Evolutionary conservation across 805 yeast genomes (phyloP), one percentile per base, ranked within the genome.

Genomic region (Lipomyces spencermartinsiae): DNA sequence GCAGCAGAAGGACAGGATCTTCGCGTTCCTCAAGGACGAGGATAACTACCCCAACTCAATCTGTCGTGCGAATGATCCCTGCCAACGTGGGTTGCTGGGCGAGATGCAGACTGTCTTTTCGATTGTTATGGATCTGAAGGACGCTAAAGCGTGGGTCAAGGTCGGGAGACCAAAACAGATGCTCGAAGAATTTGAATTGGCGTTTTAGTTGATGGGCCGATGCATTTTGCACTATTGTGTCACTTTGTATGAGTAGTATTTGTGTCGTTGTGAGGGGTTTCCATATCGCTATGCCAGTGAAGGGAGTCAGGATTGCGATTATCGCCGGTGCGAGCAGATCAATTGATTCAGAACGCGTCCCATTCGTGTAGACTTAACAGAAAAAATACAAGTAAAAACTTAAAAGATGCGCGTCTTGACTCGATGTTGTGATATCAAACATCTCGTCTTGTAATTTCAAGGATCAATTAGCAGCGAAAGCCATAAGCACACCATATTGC

Each of bases 71-170:
- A 74, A 73, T 9, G 70, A 66, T 14, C 59, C 46, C 19, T 31
- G 65, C 9, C 62, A 66, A 25, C 59, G 68, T 22, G 72, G 72
- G 6, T 22, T 67, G 55, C 60, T 69, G n/a, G 72, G 72, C 7
- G 66, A 64, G 37, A 54, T 69, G 71, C 72, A 69, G 58, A 75
- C 77, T 2, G 66, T 75, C 51, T 75, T 75, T 67, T 71, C 74
- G 34, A 75, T 75, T 34, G 72, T 72, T 53, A 75, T 75, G 77
- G 75, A 75, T 58, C 64, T 75, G 54, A 67, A 61, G 16, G 64
- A 55, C 29, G 67, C 54, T 25, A 49, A 39, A n/a, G 77, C 75
- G 43, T 63, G 67, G 66, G 70, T 75, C 1, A 58, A 56, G 16
- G 70, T 73, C 14, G 77, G 77, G 4, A 61, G 75, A 7, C 77